Conservation (phyloP, 2,329 filamentous ascomycete genomes). For the Paraconiothyrium sp. region DNA sequence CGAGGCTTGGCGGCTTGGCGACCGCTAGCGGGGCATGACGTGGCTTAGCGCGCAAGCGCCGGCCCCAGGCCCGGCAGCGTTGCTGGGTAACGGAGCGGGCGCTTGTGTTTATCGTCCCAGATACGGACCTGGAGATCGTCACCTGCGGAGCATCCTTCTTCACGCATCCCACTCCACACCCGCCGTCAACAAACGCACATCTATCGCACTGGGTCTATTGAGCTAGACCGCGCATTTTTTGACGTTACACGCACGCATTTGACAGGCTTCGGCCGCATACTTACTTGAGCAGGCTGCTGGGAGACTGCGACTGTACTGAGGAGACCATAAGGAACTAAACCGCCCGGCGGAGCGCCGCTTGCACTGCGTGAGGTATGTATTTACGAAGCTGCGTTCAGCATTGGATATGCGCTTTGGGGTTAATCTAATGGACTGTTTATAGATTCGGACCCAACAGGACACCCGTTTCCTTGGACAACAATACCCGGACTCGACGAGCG, state of each 20-base stretch:
- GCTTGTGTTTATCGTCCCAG: constrained; percentile 37
- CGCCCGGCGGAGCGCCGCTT: constrained; percentile 82
- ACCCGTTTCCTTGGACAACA: constrained; percentile 47
- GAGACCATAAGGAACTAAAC: constrained; percentile 57
- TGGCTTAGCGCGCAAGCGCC: not conserved
- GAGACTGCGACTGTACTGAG: constrained; percentile 55
- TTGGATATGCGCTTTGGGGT: not conserved
- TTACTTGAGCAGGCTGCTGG: constrained; percentile 50
- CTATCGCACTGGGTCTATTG: constrained; percentile 7
- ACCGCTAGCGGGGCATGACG: not conserved
- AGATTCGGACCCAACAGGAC: constrained; percentile 54
- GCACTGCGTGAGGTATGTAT: constrained; percentile 80
- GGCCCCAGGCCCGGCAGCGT: constrained; percentile 27
- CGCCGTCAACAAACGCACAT: constrained; percentile 11
- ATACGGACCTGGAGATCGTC: constrained; percentile 37
- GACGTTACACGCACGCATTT: constrained; percentile 23
- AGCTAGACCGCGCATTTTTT: constrained; percentile 13
- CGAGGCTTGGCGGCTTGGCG: constrained; percentile 15
- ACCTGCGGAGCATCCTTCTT: constrained; percentile 38
- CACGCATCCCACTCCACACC: constrained; percentile 27
- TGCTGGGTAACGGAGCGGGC: constrained; percentile 38
- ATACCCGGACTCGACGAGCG: constrained; percentile 75
- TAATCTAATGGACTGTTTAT: constrained; percentile 39
- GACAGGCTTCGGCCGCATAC: constrained; percentile 46
- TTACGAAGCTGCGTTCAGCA: not conserved